Base-by-base conservation (phyloP, 257 asterid species). In the Nicotiana tabacum region DNA sequence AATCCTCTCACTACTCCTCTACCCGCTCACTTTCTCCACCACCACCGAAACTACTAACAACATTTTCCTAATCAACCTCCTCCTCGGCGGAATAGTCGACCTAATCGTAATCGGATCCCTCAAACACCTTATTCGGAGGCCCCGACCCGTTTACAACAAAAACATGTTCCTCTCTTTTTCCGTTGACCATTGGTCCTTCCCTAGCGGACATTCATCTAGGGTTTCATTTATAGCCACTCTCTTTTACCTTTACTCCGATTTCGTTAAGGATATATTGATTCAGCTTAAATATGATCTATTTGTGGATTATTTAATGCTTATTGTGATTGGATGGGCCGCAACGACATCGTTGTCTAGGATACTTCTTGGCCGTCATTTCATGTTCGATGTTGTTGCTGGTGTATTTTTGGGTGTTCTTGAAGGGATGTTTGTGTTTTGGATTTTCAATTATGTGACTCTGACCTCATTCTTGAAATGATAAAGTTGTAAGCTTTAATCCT, bases 151-250 rank as follows among this genome's bases (percentile, higher is more conserved):
- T 39, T 96, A 96, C 89, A 94, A 94, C 84, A 91, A 92, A 72
- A 87, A 94, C 64, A 96, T 96, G 98, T 94, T 91, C 55, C 84
- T 92, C 9, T 85, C 94, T 2, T 94, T 96, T 81, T 89, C 99
- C 78, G 97, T 92, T n/a, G 99, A 96, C 78, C 98, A 96, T 83
- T 96, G 98, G 97, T 96, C 99, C 43, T 96, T 96, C 77, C 99
- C 97, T 48, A 92, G 97, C 33, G 99, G 99, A 37, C 99, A 96
- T 80, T 86, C 97, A 29, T 92, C 97, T 13, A 84, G 99, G 37
- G 98, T 94, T 56, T 92, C 88, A 6, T 88, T 86, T 82, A 88
- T 96, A 16, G 94, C 99, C 78, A 48, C 93, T 0, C 57, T 90
- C n/a, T 84, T 92, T 69, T 88, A 67, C 80, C 62, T 92, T 3